Conservation (phyloP, 495 filamentous ascomycete genomes). For the Penicillium flavigenum region DNA sequence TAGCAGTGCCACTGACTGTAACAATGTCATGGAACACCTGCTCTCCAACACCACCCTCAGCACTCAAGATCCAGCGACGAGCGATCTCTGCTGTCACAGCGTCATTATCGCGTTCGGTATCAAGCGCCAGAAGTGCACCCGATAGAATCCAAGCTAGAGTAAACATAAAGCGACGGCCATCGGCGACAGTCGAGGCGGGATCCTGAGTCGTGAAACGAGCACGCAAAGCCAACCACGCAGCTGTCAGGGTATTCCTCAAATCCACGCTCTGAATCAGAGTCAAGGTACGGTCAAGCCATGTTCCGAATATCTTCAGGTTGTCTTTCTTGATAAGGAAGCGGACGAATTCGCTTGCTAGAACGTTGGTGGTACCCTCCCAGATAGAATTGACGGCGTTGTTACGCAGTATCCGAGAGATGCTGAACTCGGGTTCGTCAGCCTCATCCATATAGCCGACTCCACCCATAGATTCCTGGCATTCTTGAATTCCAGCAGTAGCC, state of each 20-base stretch:
- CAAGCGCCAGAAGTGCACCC: slow-evolving; percentile 31
- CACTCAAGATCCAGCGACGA: slow-evolving; percentile 34
- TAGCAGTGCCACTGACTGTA: neutral
- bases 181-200: slow-evolving; percentile 26
- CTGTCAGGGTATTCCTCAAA: slow-evolving; percentile 16
- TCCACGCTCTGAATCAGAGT: slow-evolving; percentile 15
- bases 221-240: slow-evolving; percentile 21
- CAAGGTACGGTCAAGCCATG: slow-evolving; percentile 44
- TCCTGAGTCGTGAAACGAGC: slow-evolving; percentile 17
- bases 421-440: slow-evolving; percentile 51
- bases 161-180: slow-evolving; percentile 38
- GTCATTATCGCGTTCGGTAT: slow-evolving; percentile 36
- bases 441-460: slow-evolving; percentile 73
- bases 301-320: slow-evolving; percentile 40
- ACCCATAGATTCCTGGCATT: slow-evolving; percentile 69
- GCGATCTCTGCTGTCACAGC: slow-evolving; percentile 33
- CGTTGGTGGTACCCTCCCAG: slow-evolving; percentile 77
- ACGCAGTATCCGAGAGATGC: slow-evolving; percentile 62
- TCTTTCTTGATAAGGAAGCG: slow-evolving; percentile 51
- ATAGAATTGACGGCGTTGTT: slow-evolving; percentile 66
- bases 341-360: slow-evolving; percentile 62
- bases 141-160: slow-evolving; percentile 36
- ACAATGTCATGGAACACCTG: slow-evolving; percentile 33
- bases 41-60: slow-evolving; percentile 35
- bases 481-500: slow-evolving; percentile 54